Evolutionary conservation across 2,329 filamentous ascomycete species (phyloP).

Genomic region (Corinectria fuckeliana): DNA sequence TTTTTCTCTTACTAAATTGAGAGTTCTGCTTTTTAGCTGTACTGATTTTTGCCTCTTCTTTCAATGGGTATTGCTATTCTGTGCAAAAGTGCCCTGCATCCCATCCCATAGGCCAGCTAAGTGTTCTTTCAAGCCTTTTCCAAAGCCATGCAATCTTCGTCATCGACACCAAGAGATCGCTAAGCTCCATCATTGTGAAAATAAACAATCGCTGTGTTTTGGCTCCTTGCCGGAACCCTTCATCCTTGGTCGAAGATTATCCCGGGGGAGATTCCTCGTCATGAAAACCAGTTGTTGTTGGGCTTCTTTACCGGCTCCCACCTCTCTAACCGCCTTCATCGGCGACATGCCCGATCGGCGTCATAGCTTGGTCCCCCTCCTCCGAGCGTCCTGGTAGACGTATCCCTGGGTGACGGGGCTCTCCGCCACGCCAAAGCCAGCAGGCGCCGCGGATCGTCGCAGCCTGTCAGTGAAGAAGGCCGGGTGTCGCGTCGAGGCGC

Average conservation of each 20-base stretch:
- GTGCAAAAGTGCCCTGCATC: too few species aligned
- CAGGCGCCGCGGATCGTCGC: conserved; percentile 57
- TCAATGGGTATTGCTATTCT: too few species aligned
- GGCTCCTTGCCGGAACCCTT: not conserved
- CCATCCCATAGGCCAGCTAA: too few species aligned
- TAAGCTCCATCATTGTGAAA: not conserved
- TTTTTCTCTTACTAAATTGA: too few species aligned
- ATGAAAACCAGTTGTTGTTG: not conserved
- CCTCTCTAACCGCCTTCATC: not conserved
- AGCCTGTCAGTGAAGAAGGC: conserved; percentile 77
- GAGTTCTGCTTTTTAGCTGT: too few species aligned
- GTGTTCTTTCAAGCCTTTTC: too few species aligned
- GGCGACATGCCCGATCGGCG: conserved; percentile 11
- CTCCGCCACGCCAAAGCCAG: conserved; percentile 27
- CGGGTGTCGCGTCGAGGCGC: conserved; percentile 68
- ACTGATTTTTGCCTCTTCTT: too few species aligned
- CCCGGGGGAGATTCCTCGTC: not conserved
- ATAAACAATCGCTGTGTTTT: not conserved
- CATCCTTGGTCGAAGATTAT: not conserved
- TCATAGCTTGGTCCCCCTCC: conserved; percentile 46
- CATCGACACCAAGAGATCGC: not conserved
- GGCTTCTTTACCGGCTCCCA: conserved; percentile 1
- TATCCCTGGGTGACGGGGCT: conserved; percentile 68
- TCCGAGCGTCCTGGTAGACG: conserved; percentile 57
- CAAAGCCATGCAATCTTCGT: not conserved